phyloP scores from a whole-genome alignment of 1,284 basidiomycete genomes.

The Sporisorium exsertum region DNA sequence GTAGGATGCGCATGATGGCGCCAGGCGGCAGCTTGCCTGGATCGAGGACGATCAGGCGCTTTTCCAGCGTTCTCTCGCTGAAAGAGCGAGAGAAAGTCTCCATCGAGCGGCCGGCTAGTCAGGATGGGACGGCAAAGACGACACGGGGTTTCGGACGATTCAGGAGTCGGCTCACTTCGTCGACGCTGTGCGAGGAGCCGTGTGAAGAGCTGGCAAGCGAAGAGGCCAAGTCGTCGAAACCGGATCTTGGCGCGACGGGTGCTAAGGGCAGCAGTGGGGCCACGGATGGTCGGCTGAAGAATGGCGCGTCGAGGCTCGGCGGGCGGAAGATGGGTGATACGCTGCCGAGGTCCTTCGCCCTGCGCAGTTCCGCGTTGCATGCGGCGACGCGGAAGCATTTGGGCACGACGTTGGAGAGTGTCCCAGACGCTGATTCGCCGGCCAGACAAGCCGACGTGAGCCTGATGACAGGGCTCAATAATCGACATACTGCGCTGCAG shows the following conservation, averaged over 20 bases:
- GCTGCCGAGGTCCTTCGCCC: slow-evolving; percentile 22
- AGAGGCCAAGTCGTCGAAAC: neutral
- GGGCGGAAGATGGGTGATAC: slow-evolving; percentile 25
- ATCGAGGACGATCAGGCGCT: slow-evolving; percentile 31
- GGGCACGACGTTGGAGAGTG: slow-evolving; percentile 1
- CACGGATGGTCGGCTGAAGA: slow-evolving; percentile 13
- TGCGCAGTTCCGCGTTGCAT: slow-evolving; percentile 11
- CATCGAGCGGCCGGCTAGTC: slow-evolving; percentile 30
- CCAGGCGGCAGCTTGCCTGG: slow-evolving; percentile 26
- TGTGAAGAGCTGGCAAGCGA: slow-evolving; percentile 9
- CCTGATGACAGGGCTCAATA: slow-evolving; percentile 45
- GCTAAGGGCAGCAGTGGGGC: neutral
- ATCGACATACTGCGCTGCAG: slow-evolving; percentile 43
- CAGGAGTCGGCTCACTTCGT: slow-evolving; percentile 31
- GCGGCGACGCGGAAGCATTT: slow-evolving; percentile 6
- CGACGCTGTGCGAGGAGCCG: slow-evolving; percentile 33
- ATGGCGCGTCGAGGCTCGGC: slow-evolving; percentile 3
- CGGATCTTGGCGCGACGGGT: neutral
- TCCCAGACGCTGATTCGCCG: slow-evolving; percentile 14
- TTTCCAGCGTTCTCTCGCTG: slow-evolving; percentile 41
- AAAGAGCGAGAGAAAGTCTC: slow-evolving; percentile 30
- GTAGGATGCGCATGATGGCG: slow-evolving; percentile 20
- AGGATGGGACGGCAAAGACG: slow-evolving; percentile 22
- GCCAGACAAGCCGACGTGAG: slow-evolving; percentile 34
- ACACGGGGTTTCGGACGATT: slow-evolving; percentile 33